phyloP scores from a whole-genome alignment of 2,329 filamentous ascomycete species.

The Botrytis galanthina region DNA sequence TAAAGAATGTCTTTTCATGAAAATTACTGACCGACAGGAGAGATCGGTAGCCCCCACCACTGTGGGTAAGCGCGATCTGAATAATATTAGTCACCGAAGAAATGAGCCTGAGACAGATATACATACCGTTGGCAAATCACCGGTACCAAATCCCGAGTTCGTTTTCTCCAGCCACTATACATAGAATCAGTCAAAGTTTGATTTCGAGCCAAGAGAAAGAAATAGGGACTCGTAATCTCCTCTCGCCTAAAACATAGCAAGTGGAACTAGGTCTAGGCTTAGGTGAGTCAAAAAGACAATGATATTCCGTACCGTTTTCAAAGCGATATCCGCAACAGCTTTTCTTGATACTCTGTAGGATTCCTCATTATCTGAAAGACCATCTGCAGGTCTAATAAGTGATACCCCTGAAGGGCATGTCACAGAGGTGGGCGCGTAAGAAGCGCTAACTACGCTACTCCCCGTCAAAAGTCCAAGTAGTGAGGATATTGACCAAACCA shows the following conservation, averaged over 20 bases:
- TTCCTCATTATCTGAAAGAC: constrained; percentile 41
- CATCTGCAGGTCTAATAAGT: constrained; percentile 41
- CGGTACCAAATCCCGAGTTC: constrained; percentile 39
- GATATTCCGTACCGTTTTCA: constrained; percentile 32
- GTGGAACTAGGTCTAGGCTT: not conserved
- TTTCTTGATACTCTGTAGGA: constrained; percentile 43
- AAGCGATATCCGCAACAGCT: constrained; percentile 40
- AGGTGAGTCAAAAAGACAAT: not conserved
- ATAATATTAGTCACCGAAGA: not conserved
- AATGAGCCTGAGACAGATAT: not conserved
- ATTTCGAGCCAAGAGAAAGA: not conserved
- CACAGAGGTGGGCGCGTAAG: constrained; percentile 40
- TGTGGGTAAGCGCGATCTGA: constrained; percentile 42
- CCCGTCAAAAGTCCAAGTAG: constrained; percentile 21
- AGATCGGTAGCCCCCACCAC: constrained; percentile 37
- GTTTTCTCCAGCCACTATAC: constrained; percentile 32
- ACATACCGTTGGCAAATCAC: constrained; percentile 40
- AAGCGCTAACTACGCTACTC: constrained; percentile 4
- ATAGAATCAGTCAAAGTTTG: not conserved
- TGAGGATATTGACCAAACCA: constrained; percentile 23
- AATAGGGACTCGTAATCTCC: not conserved
- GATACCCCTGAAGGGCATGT: constrained; percentile 41
- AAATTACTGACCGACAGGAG: constrained; percentile 29
- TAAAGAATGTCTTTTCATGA: not conserved
- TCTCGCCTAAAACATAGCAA: not conserved